Evolutionary conservation across 805 yeast genomes (phyloP).

Genomic region (Kodamaea neixiangensis): DNA sequence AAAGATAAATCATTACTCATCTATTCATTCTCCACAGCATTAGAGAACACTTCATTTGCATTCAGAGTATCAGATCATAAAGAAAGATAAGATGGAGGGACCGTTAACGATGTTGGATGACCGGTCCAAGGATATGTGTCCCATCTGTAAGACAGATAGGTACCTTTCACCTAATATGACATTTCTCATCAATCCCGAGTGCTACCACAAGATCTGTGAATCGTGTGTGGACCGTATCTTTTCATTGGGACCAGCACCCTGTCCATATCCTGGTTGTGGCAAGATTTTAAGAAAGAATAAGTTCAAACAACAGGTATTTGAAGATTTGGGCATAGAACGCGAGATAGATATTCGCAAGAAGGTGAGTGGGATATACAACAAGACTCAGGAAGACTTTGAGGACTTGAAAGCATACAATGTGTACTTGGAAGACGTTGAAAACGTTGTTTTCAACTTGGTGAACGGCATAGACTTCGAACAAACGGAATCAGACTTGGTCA

Average conservation of each 20-base stretch:
- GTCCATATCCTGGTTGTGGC: constrained; percentile 92
- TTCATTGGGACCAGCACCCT: constrained; percentile 92
- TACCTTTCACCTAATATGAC: constrained; percentile 91
- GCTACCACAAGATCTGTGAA: constrained; percentile 97
- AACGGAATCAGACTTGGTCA: constrained; percentile 64
- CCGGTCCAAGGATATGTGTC: constrained; percentile 80
- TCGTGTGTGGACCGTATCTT: constrained; percentile 95
- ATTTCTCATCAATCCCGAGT: constrained; percentile 92
- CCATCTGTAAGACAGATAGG: constrained; percentile 93
- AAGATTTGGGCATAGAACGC: constrained; percentile 83
- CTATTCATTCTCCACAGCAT: too few species aligned
- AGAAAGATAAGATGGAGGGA: neutral
- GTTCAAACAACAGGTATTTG: constrained; percentile 91
- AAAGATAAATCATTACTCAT: neutral
- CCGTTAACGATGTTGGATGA: constrained; percentile 38
- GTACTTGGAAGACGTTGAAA: constrained; percentile 84
- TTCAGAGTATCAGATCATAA: neutral
- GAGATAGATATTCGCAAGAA: constrained; percentile 90
- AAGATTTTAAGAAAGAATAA: constrained; percentile 82
- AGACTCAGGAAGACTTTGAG: constrained; percentile 71
- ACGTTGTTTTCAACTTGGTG: constrained; percentile 72
- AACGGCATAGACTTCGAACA: constrained; percentile 67
- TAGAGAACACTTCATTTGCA: too few species aligned
- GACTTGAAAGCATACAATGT: constrained; percentile 62
- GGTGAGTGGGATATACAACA: constrained; percentile 76